Conservation (phyloP, 2,329 filamentous ascomycete genomes). For the Penicillium aurantiogriseum region DNA sequence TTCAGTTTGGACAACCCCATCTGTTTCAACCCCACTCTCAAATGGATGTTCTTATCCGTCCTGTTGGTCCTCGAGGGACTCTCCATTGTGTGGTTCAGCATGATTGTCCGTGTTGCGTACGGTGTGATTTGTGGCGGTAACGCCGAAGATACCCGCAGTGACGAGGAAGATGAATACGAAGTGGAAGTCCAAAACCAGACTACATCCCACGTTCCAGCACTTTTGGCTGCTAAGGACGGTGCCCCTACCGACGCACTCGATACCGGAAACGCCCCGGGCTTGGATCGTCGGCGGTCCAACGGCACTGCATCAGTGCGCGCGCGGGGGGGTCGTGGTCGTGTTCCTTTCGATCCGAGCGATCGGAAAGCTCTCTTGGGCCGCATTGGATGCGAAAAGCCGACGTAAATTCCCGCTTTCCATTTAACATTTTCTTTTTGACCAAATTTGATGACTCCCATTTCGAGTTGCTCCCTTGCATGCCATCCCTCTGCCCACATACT, state of each 20-base stretch:
- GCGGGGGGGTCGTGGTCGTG: conserved; percentile 37
- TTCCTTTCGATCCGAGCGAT: conserved; percentile 43
- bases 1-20: conserved; percentile 68
- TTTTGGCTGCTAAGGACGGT: conserved; percentile 24
- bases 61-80: conserved; percentile 77
- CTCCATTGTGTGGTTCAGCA: conserved; percentile 81
- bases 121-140: conserved; percentile 71
- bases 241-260: conserved; percentile 21
- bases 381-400: conserved; percentile 77
- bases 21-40: conserved; percentile 74
- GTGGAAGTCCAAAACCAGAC: conserved; percentile 16
- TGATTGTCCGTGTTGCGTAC: conserved; percentile 81
- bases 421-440: conserved; percentile 2
- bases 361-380: conserved; percentile 74
- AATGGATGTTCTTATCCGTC: conserved; percentile 72
- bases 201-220: conserved; percentile 29
- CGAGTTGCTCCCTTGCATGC: conserved; percentile 17
- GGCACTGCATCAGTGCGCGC: conserved; percentile 35
- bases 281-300: conserved; percentile 37
- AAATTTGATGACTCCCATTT: conserved; percentile 19
- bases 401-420: conserved; percentile 17
- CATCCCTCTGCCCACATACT: conserved; percentile 11
- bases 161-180: conserved; percentile 66
- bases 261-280: conserved; percentile 28
- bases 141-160: conserved; percentile 83